Conservation (phyloP, 1,284 basidiomycete genomes). For the Tilletia setariae region DNA sequence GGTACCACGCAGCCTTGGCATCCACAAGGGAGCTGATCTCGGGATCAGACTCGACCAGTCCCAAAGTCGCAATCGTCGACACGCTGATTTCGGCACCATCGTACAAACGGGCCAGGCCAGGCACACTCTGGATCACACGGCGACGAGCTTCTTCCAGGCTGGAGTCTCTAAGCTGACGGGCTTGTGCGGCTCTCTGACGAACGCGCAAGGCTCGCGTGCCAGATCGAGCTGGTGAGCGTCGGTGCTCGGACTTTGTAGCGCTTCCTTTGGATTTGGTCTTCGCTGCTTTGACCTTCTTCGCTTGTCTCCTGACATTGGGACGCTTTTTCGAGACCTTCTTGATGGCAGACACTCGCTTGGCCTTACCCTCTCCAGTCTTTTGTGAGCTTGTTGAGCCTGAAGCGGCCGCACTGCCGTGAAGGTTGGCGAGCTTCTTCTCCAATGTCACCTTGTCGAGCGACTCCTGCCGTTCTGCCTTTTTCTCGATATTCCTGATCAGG, state of each 20-base stretch:
- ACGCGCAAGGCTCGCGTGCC: constrained; percentile 34
- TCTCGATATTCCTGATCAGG: constrained; percentile 43
- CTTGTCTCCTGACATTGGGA: constrained; percentile 2
- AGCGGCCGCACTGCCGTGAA: neutral
- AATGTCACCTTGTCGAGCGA: constrained; percentile 34
- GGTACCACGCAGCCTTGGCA: constrained; percentile 49
- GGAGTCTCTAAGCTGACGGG: neutral
- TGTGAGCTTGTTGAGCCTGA: neutral
- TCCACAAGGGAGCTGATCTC: constrained; percentile 50
- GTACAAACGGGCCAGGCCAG: constrained; percentile 47
- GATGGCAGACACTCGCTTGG: constrained; percentile 19
- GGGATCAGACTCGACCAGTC: constrained; percentile 48
- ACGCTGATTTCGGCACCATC: constrained; percentile 46
- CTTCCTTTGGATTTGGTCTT: neutral
- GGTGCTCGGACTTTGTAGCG: constrained; percentile 12
- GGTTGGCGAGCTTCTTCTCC: constrained; percentile 29
- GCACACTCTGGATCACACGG: constrained; percentile 32
- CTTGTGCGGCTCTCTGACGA: constrained; percentile 17
- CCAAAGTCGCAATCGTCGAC: constrained; percentile 40
- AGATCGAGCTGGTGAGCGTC: constrained; percentile 36
- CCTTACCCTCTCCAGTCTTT: constrained; percentile 9
- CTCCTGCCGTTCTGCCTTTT: constrained; percentile 43
- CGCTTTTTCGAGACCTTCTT: constrained; percentile 21
- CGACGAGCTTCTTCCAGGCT: constrained; percentile 17
- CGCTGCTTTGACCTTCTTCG: neutral